Conservation (phyloP, 1,284 basidiomycete species). For the Rhizoctonia solani region DNA sequence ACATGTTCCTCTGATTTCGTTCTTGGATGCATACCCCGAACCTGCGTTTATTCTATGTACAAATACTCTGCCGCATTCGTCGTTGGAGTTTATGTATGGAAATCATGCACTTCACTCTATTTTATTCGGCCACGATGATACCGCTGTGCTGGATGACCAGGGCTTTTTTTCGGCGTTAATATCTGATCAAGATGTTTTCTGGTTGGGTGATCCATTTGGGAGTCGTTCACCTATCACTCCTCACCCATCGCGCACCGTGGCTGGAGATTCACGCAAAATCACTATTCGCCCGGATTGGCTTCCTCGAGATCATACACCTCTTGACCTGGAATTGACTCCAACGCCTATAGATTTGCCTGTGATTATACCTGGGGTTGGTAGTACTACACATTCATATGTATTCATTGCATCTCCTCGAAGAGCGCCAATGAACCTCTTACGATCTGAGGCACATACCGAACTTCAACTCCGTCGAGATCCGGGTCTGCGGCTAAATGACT, state of each 20-base stretch:
- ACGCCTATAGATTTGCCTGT: conserved; percentile 17
- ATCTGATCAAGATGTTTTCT: not conserved
- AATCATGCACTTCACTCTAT: conserved; percentile 5
- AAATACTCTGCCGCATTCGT: not conserved
- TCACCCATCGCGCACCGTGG: too few species aligned
- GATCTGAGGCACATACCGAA: conserved; percentile 5
- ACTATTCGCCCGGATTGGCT: conserved; percentile 15
- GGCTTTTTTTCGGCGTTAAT: not conserved
- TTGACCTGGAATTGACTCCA: conserved; percentile 16
- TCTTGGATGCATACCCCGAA: conserved; percentile 19
- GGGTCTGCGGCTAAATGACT: not conserved
- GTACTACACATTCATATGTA: conserved; percentile 1
- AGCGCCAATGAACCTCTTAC: conserved; percentile 9
- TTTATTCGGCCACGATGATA: conserved; percentile 18
- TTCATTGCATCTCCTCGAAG: conserved; percentile 16
- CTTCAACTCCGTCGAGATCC: not conserved
- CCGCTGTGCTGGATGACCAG: not conserved
- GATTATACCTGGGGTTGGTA: conserved; percentile 11
- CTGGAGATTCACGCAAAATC: not conserved
- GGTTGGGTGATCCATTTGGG: not conserved
- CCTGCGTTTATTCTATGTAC: conserved; percentile 14
- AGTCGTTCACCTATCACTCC: not conserved
- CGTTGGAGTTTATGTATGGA: conserved; percentile 11
- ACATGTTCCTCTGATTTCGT: not conserved
- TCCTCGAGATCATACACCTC: conserved; percentile 7